These are phyloP conservation scores for Linnemannia hyalina DNA, from an alignment of 192 early-diverging fungal species.

Conservation along the genomic window DNA sequence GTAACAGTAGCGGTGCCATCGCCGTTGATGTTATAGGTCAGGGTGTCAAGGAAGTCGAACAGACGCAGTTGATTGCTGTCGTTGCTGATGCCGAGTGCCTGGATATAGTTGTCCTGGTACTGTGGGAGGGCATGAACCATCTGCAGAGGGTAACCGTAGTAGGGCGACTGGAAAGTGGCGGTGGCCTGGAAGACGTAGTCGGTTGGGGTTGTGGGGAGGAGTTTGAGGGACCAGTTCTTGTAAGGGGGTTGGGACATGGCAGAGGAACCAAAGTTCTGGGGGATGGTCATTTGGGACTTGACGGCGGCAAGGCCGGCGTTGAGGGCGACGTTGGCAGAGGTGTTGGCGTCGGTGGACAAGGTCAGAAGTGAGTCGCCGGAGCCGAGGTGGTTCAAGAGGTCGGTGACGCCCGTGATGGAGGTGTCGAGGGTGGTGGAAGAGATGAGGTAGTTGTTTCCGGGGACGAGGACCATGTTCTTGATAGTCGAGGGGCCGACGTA, in stretches of 20 bases:
- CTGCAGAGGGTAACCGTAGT: constrained; percentile 11
- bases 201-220: background rate
- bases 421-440: constrained; percentile 7
- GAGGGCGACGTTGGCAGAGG: constrained; percentile 5
- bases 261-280: background rate
- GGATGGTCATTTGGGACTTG: constrained; percentile 1
- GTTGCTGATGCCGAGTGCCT: background rate
- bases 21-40: constrained; percentile 7
- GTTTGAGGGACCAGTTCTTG: constrained; percentile 12
- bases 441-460: constrained; percentile 23
- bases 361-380: background rate
- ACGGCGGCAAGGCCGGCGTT: constrained; percentile 10
- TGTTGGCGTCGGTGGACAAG: background rate
- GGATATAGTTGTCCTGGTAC: background rate
- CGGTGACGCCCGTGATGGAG: background rate
- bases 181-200: constrained; percentile 12
- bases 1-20: background rate
- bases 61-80: background rate
- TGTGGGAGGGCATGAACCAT: background rate
- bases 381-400: background rate
- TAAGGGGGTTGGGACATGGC: constrained; percentile 11
- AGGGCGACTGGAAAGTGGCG: constrained; percentile 19
- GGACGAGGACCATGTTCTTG: constrained; percentile 11
- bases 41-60: background rate
- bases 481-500: constrained; percentile 12